Conservation (phyloP, 2,329 filamentous ascomycete genomes). For the Xylariaceae sp. region DNA sequence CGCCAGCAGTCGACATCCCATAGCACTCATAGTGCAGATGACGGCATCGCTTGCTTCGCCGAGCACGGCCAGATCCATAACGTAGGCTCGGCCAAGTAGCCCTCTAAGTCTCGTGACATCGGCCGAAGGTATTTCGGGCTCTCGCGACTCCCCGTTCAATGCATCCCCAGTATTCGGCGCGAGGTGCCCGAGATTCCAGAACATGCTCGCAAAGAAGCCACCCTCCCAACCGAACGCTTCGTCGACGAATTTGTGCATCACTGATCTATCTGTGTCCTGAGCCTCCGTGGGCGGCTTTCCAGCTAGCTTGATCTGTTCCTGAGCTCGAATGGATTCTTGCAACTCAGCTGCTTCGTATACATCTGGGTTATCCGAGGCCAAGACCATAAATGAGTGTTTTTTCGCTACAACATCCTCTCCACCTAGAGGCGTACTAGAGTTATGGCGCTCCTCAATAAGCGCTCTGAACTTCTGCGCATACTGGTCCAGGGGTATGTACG, state of each 20-base stretch:
- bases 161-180: slow-evolving; percentile 36
- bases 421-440: slow-evolving; percentile 34
- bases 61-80: slow-evolving; percentile 74
- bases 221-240: slow-evolving; percentile 82
- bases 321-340: slow-evolving; percentile 53
- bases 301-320: slow-evolving; percentile 71
- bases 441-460: slow-evolving; percentile 48
- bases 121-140: slow-evolving; percentile 36
- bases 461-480: slow-evolving; percentile 58
- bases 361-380: slow-evolving; percentile 78
- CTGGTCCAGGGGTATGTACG: slow-evolving; percentile 69
- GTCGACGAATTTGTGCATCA: slow-evolving; percentile 63
- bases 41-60: slow-evolving; percentile 62
- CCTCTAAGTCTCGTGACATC: slow-evolving; percentile 64
- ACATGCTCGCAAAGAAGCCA: slow-evolving; percentile 76
- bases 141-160: slow-evolving; percentile 32
- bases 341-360: slow-evolving; percentile 65
- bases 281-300: slow-evolving; percentile 49
- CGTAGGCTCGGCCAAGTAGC: slow-evolving; percentile 72
- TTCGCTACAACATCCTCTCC: slow-evolving; percentile 35
- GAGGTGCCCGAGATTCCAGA: slow-evolving; percentile 67
- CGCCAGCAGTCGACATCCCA: slow-evolving; percentile 66
- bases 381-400: slow-evolving; percentile 47
- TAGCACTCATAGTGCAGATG: slow-evolving; percentile 70
- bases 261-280: slow-evolving; percentile 39